A percentile compares a stretch with the other conserved stretches of the same genome.
phyloP scores from a whole-genome alignment of 192 early-diverging fungal genomes.

The Gonapodya prolifera region DNA sequence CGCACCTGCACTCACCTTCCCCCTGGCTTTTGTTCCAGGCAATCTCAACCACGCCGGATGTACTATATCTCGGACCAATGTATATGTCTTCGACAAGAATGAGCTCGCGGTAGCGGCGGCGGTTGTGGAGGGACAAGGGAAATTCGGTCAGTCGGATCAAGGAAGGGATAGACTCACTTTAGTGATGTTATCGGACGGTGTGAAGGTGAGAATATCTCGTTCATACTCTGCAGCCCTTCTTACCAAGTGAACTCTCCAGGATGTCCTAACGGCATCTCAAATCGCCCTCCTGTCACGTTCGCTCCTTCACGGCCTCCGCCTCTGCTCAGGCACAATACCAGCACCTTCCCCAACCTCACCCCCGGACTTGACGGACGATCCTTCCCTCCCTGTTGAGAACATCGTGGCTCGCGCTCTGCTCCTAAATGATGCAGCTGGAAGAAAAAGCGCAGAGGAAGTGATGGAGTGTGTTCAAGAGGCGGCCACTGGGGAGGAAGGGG shows the following conservation, averaged over 20 bases:
- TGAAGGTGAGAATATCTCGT: background rate
- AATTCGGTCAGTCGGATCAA: background rate
- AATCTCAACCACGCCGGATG: background rate
- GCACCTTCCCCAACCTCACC: background rate
- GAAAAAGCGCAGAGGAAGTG: background rate
- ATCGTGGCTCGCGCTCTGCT: background rate
- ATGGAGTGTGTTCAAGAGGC: background rate
- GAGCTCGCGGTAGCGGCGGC: background rate
- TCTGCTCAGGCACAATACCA: background rate
- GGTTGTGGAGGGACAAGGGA: background rate
- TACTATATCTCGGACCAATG: background rate
- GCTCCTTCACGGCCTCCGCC: background rate
- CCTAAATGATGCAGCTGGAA: background rate
- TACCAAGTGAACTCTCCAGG: background rate
- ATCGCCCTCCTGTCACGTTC: background rate
- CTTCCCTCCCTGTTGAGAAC: background rate
- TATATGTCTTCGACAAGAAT: background rate
- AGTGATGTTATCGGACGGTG: background rate
- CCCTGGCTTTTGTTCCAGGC: background rate
- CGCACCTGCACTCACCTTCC: no score
- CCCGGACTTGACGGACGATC: background rate
- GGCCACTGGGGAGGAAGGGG: background rate
- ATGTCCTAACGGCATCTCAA: background rate
- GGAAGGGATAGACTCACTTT: background rate
- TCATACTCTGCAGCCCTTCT: no score